These are phyloP conservation scores for Aspergillus unguis DNA, from an alignment of 2,329 filamentous ascomycete genomes.

Conservation along the genomic window DNA sequence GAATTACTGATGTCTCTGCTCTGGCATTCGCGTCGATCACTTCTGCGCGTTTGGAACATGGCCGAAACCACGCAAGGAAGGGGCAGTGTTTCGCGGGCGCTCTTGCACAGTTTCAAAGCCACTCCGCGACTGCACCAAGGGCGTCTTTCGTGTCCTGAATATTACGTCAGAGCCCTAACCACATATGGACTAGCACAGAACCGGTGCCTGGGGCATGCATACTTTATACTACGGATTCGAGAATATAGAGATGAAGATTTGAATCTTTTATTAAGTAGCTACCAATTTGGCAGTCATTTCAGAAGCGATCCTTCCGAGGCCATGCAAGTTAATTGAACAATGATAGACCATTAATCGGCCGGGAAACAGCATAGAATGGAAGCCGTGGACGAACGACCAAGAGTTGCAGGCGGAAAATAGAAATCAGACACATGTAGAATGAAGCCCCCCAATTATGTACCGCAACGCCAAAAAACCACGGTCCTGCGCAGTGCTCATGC, in stretches of 20 bases:
- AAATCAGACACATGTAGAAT: slow-evolving; percentile 10
- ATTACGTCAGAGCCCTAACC: slow-evolving; percentile 10
- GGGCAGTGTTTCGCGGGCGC: not conserved
- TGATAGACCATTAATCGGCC: slow-evolving; percentile 5
- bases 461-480: slow-evolving; percentile 26
- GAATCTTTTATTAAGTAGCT: slow-evolving; percentile 5
- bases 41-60: not conserved
- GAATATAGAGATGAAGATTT: not conserved
- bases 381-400: slow-evolving; percentile 12
- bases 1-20: not conserved
- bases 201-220: not conserved
- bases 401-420: slow-evolving; percentile 5
- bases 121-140: not conserved
- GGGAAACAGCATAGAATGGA: slow-evolving; percentile 13
- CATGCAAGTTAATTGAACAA: slow-evolving; percentile 4
- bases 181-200: not conserved
- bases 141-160: not conserved
- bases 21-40: not conserved
- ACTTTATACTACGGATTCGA: too few relatives aligned
- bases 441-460: slow-evolving; percentile 14
- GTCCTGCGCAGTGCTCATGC: slow-evolving; percentile 24
- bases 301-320: slow-evolving; percentile 1
- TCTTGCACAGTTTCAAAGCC: not conserved
- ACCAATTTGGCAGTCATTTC: slow-evolving; percentile 1
- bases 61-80: not conserved